Base-by-base conservation (phyloP, 2,329 filamentous ascomycete genomes). In the Ophiosphaerella korrae region DNA sequence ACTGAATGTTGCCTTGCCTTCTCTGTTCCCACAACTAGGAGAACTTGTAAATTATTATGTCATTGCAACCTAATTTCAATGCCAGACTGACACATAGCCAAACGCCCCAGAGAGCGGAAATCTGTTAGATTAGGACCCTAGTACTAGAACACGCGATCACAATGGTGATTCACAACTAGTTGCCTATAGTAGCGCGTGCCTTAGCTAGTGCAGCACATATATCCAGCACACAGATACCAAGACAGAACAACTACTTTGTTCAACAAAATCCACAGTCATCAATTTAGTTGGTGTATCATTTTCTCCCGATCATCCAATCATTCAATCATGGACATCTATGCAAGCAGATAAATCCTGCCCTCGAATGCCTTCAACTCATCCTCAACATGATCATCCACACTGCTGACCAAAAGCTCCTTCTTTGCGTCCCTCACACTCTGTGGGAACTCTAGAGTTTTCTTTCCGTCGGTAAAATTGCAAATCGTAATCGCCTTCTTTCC, bases 31-130 rank as follows among this genome's bases (percentile, higher is more conserved):
- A 7, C 79, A 80, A 0, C 81, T 72, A 54, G 86, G 89, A 63
- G 80, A 61, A 0, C 87, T 86, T 0, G 67, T 87, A 45, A 89
- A 84, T 59, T 82, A 77, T 47, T 87, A 88, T 48, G 87, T 86
- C 1, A 89, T 89, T 63, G 85, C 13, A 35, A 35, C 5, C 24
- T 8, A 26, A 26, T 26, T 8, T 8, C 5, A 26, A 5, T 5
- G 24, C 24, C 24, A 26, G 24, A 8, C 8, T 26, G 24, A 8
- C 8, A 26, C 24, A 26, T 8, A 5, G 8, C 24, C 24, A 26
- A 26, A 26, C 24, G 24, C 24, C 24, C 24, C 24, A 26, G 8
- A 5, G 24, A 26, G 5, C 8, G n/a, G n/a, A n/a, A n/a, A n/a
- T n/a, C n/a, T n/a, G n/a, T n/a, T n/a, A n/a, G n/a, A n/a, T n/a